phyloP scores from a whole-genome alignment of 2,329 filamentous ascomycete species.

The Colletotrichum euphorbiae region DNA sequence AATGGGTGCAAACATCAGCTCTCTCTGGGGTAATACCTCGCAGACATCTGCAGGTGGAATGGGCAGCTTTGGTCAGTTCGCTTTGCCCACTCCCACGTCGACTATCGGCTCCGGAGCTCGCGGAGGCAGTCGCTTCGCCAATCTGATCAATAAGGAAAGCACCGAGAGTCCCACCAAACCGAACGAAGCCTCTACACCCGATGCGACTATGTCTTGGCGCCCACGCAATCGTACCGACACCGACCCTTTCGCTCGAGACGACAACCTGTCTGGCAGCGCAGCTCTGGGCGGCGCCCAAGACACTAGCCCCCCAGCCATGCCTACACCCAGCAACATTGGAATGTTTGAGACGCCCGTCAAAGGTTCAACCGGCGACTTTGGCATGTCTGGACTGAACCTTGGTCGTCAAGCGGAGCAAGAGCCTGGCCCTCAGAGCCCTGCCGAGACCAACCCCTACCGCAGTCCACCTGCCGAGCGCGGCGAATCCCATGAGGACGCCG shows the following conservation, averaged over 20 bases:
- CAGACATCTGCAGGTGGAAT: slow-evolving; percentile 56
- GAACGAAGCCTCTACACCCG: slow-evolving; percentile 56
- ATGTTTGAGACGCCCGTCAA: slow-evolving; percentile 67
- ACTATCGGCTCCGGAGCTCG: slow-evolving; percentile 71
- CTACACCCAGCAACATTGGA: slow-evolving; percentile 51
- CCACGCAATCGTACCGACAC: slow-evolving; percentile 76
- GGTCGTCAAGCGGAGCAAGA: slow-evolving; percentile 67
- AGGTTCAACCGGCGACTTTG: slow-evolving; percentile 68
- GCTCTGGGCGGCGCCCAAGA: slow-evolving; percentile 82
- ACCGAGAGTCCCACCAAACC: slow-evolving; percentile 69
- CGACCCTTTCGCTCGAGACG: slow-evolving; percentile 81
- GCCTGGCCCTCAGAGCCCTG: slow-evolving; percentile 87
- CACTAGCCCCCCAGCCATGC: slow-evolving; percentile 60
- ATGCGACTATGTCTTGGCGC: slow-evolving; percentile 64
- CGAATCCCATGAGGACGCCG: slow-evolving; percentile 70
- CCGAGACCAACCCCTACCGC: slow-evolving; percentile 95
- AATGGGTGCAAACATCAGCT: slow-evolving; percentile 54
- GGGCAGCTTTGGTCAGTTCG: slow-evolving; percentile 92
- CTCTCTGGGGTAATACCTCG: slow-evolving; percentile 55
- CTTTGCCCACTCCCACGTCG: slow-evolving; percentile 69
- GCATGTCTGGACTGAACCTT: slow-evolving; percentile 70
- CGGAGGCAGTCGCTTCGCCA: slow-evolving; percentile 87
- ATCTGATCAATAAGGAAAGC: slow-evolving; percentile 83
- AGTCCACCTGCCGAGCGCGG: slow-evolving; percentile 83
- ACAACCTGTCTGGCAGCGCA: slow-evolving; percentile 74